Evolutionary conservation across 352 stramenopile genomes (phyloP), one percentile per base, ranked within the genome.

Genomic region (Pythium sp.): DNA sequence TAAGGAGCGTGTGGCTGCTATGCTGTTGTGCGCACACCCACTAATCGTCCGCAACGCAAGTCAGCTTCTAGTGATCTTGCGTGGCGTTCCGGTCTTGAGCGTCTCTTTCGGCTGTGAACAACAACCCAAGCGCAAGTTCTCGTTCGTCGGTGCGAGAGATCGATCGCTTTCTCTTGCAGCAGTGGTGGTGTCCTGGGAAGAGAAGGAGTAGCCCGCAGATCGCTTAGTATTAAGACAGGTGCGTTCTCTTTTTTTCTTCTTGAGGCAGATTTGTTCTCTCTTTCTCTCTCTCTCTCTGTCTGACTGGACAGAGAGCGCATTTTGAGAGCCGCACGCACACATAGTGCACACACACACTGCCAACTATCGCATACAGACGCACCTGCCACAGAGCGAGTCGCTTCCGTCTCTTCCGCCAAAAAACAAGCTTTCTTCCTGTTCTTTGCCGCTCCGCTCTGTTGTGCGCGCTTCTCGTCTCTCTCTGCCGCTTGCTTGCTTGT

Each of bases 31-130:
- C 8, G 54, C n/a, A 8, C 43, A 12, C 43, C 7, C 43, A 24
- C 18, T 22, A 24, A 51, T 51, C 18, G 43, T 51, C 43, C 30
- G 8, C 55, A 20, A n/a, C 12, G 30, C 30, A 61, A 36, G 30
- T 46, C 30, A 46, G 32, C 56, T 62, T 51, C 18, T 24, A 22
- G 18, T 51, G 41, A 36, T 47, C 43, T 30, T 32, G 15, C 15
- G 49, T 51, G 8, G 6, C 12, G 20, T 24, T 62, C 56, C 24
- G 24, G 53, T 43, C 56, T 47, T 28, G 32, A 49, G 56, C 18
- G 56, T 62, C 56, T 62, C 56, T 47, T 62, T 62, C 56, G 18
- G 56, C 56, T 62, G 46, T 62, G 56, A 62, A 12, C 55, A 41
- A 32, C 0, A 30, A 28, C 20, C 28, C 30, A 28, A 22, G 20